Conservation (phyloP, 345 rosid species). For the Rhizophora mangle region DNA sequence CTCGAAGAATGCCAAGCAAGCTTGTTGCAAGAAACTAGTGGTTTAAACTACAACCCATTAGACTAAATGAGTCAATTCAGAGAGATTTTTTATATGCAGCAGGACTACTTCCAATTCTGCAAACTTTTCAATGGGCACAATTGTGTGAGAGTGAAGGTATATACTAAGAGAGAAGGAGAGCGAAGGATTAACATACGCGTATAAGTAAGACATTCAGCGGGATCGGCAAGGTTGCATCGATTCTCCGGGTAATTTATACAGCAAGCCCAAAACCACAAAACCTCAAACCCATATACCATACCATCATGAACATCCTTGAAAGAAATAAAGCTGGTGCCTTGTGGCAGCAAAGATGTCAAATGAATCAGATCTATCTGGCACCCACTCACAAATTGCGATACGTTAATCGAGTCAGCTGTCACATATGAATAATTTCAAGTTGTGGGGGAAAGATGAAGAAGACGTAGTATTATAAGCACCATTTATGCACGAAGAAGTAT, state of each 20-base stretch:
- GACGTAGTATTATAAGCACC: not conserved
- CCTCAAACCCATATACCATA: conserved; percentile 7
- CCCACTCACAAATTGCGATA: not conserved
- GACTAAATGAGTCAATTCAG: too few species aligned
- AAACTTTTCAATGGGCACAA: too few species aligned
- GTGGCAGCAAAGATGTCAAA: not conserved
- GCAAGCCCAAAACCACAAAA: not conserved
- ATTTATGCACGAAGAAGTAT: not conserved
- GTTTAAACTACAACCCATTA: too few species aligned
- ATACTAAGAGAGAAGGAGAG: not conserved
- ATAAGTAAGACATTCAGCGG: not conserved
- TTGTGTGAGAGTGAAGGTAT: too few species aligned
- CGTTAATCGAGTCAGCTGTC: not conserved
- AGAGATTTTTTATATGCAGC: too few species aligned
- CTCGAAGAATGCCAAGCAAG: too few species aligned
- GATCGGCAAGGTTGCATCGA: not conserved
- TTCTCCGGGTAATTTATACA: not conserved
- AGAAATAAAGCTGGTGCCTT: not conserved
- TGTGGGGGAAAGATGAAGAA: not conserved
- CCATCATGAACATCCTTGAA: not conserved
- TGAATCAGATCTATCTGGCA: not conserved
- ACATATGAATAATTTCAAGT: not conserved
- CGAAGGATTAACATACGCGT: not conserved
- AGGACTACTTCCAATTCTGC: too few species aligned
- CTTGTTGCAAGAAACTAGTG: too few species aligned